Evolutionary conservation across 2,329 filamentous ascomycete genomes (phyloP).

Genomic region (Chrysoporthe austroafricana): DNA sequence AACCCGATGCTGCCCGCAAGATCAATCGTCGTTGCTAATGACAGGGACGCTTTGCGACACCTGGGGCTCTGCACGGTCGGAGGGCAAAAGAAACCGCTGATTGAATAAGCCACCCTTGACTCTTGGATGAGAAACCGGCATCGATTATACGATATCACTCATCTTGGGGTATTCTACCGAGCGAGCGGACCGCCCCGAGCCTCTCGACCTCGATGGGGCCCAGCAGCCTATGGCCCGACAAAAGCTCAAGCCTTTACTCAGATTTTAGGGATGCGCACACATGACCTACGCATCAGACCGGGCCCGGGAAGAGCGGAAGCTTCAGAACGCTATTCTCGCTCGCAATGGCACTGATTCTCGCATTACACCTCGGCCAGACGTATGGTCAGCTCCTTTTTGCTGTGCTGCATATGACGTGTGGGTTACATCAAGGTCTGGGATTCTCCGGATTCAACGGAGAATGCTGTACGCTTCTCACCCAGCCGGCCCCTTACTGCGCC

Average conservation of each 20-base stretch:
- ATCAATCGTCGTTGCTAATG: constrained; percentile 78
- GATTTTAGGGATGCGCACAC: neutral
- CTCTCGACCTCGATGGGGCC: neutral
- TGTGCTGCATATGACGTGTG: neutral
- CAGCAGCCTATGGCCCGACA: neutral
- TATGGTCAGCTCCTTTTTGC: neutral
- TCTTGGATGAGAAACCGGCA: constrained; percentile 1
- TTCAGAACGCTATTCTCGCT: neutral
- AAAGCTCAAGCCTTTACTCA: too few species aligned
- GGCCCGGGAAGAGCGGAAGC: neutral
- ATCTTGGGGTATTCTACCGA: neutral
- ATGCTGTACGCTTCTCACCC: neutral
- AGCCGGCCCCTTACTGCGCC: neutral
- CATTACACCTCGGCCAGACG: neutral
- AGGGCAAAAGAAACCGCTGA: constrained; percentile 67
- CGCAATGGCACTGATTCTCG: neutral
- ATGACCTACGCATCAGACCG: neutral
- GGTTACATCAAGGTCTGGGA: neutral
- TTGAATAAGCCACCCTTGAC: constrained; percentile 52
- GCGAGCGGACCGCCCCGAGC: neutral
- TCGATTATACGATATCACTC: neutral
- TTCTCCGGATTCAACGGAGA: neutral
- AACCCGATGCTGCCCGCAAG: constrained; percentile 91
- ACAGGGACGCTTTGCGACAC: constrained; percentile 67
- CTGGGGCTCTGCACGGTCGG: constrained; percentile 66